Conservation (phyloP, 2,329 filamentous ascomycete species). For the Xylariaceae sp. region DNA sequence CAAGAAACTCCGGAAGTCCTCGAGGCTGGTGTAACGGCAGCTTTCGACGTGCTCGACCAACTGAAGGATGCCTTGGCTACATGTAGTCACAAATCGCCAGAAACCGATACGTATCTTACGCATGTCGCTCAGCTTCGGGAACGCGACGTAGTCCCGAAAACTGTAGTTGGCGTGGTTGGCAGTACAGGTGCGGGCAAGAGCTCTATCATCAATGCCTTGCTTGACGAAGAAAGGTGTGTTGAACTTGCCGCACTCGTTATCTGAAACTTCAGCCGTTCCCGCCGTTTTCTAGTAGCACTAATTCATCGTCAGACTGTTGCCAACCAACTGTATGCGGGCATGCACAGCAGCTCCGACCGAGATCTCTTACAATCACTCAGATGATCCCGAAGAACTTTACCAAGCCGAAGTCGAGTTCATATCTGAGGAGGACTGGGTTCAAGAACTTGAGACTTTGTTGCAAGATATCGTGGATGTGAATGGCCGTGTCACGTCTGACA, state of each 20-base stretch:
- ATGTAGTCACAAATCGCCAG: not conserved
- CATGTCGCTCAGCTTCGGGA: slow-evolving; percentile 39
- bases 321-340: slow-evolving; percentile 28
- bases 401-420: slow-evolving; percentile 30
- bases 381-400: slow-evolving; percentile 25
- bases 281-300: not conserved
- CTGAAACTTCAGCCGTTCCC: not conserved
- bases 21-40: slow-evolving; percentile 22
- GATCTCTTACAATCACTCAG: slow-evolving; percentile 29
- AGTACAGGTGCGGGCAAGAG: slow-evolving; percentile 59
- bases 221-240: slow-evolving; percentile 51
- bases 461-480: slow-evolving; percentile 23
- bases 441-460: slow-evolving; percentile 25
- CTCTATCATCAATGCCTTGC: slow-evolving; percentile 57
- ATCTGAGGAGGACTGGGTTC: slow-evolving; percentile 23
- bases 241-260: not conserved
- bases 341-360: slow-evolving; percentile 29
- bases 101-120: slow-evolving; percentile 32
- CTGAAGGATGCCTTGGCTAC: slow-evolving; percentile 13
- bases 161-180: slow-evolving; percentile 55
- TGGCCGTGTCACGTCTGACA: slow-evolving; percentile 25
- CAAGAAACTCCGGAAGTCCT: slow-evolving; percentile 17
- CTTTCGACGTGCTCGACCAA: slow-evolving; percentile 17
- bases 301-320: slow-evolving; percentile 20
- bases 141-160: slow-evolving; percentile 34